Conservation (phyloP, 495 filamentous ascomycete species). For the Talaromyces thailandensis region DNA sequence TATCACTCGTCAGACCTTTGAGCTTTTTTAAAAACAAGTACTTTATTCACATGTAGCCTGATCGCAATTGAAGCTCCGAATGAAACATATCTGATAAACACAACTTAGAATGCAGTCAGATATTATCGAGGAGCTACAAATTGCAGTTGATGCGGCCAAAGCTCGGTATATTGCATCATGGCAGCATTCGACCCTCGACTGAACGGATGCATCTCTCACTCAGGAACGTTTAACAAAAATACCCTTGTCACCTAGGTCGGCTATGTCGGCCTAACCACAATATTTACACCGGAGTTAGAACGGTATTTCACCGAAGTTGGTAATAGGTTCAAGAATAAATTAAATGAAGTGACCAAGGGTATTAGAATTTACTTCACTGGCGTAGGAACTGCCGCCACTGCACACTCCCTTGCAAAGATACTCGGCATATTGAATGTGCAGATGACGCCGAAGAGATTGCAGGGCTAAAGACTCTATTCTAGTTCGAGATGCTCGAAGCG, state of each 20-base stretch:
- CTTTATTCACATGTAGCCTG: background rate
- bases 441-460: conserved; percentile 11
- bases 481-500: conserved; percentile 38
- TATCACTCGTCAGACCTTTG: background rate
- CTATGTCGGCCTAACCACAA: background rate
- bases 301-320: background rate
- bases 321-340: background rate
- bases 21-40: too few relatives aligned
- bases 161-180: conserved; percentile 24
- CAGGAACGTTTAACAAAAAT: background rate
- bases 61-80: background rate
- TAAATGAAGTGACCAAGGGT: conserved; percentile 16
- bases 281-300: conserved; percentile 10
- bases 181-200: conserved; percentile 33
- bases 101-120: background rate
- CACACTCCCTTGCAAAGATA: conserved; percentile 10
- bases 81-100: background rate
- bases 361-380: conserved; percentile 13
- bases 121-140: background rate
- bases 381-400: conserved; percentile 11
- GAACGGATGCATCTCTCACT: background rate
- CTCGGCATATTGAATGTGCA: background rate
- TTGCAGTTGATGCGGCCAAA: background rate
- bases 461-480: conserved; percentile 35
- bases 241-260: background rate